Base-by-base conservation (phyloP, 2,329 filamentous ascomycete genomes). In the Exophiala xenobiotica region DNA sequence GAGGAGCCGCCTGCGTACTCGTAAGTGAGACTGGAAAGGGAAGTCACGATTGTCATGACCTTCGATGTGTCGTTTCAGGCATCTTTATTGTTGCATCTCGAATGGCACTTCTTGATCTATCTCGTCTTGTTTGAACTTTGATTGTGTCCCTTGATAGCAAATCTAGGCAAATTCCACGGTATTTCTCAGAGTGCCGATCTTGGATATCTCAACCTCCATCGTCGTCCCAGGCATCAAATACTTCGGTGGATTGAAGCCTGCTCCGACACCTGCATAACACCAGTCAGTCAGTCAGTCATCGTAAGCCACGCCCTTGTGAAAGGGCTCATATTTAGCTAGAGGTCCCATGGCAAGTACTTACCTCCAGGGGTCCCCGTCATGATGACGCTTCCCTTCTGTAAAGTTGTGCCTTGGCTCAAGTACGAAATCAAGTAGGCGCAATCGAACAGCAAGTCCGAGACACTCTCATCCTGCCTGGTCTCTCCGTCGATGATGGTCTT, bases 171-270 rank as follows among this genome's bases (percentile, higher is more conserved):
- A 59, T 20, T 44, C 51, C 1, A 75, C 64, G 1, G 64, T 63
- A n/a, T 75, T 75, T 18, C 59, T 61, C 42, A 74, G 53, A 0
- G 74, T 76, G 0, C 73, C 73, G 49, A 75, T 73, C 11, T 65
- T 58, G 0, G 62, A 61, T 22, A 76, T 70, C 2, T 53, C 60
- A 1, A 75, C 66, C 16, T 73, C 70, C 64, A 76, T 69, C 12
- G 61, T 58, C 0, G 68, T 73, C 1, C 71, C 73, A 0, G 70
- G 71, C 0, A 61, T 58, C 3, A 76, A 61, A 40, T 65, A 75
- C 18, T 54, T 62, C 0, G 70, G 70, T 0, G 72, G 74, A 0
- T 62, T 65, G 16, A 79, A 64, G 0, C 75, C 75, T 47, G 70
- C 70, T 0, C 73, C 73, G 14, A 76, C 72, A 35, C 56, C 56